Percentiles rank a stretch among this genome's conserved stretches.
Evolutionary conservation across 1,284 basidiomycete species (phyloP).

Genomic region (Entoloma clypeatum): DNA sequence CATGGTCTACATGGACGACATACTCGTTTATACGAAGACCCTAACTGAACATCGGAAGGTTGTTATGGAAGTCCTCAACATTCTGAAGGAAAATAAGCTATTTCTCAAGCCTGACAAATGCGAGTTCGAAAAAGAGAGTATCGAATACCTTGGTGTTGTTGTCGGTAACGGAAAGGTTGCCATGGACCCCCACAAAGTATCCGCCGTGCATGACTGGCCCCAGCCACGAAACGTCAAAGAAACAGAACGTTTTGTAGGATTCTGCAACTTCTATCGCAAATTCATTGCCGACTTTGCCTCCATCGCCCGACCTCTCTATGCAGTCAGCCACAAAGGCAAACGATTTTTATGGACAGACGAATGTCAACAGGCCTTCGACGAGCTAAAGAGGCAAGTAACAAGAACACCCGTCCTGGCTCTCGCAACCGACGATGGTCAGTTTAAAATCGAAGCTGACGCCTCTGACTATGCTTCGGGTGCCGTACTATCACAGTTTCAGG

Average conservation of each 20-base stretch:
- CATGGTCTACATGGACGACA: conserved; percentile 21
- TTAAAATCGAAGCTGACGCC: conserved; percentile 21
- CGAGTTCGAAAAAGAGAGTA: conserved; percentile 12
- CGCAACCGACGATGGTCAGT: conserved; percentile 11
- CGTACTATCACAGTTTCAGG: conserved; percentile 19
- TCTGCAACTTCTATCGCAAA: conserved; percentile 23
- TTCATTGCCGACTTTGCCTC: conserved; percentile 38
- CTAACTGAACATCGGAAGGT: conserved; percentile 17
- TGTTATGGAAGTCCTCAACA: conserved; percentile 28
- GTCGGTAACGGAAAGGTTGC: conserved; percentile 17
- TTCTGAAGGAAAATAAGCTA: conserved; percentile 29
- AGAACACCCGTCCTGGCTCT: conserved; percentile 15
- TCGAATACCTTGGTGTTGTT: conserved; percentile 24
- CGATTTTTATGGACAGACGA: conserved; percentile 10
- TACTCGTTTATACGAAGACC: conserved; percentile 13
- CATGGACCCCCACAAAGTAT: conserved; percentile 33
- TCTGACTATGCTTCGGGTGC: conserved; percentile 24
- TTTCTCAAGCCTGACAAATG: conserved; percentile 36
- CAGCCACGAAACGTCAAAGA: conserved; percentile 13
- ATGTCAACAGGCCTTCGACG: conserved; percentile 3
- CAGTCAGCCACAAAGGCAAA: conserved; percentile 24
- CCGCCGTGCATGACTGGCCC: no score
- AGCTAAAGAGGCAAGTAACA: conserved; percentile 9
- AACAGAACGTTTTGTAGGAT: conserved; percentile 24
- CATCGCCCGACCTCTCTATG: conserved; percentile 29